Evolutionary conservation across 139 green algal species (phyloP).

Genomic region (Spirogloea muscicola): DNA sequence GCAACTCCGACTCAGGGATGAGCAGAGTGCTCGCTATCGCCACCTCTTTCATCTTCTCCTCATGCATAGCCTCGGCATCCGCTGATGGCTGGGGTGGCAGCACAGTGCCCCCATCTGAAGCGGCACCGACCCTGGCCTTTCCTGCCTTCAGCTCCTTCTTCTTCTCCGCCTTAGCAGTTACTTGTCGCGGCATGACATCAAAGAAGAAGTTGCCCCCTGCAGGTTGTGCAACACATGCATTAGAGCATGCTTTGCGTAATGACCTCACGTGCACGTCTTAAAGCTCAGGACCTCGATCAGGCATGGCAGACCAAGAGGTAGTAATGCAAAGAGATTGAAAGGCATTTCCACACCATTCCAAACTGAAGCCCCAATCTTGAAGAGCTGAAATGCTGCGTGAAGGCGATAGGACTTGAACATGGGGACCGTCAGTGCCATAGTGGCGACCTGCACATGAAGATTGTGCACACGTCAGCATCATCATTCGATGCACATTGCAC

Average conservation of each 20-base stretch:
- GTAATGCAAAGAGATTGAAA: neutral
- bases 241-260: neutral
- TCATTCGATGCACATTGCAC: neutral
- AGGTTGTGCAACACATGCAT: too few relatives aligned
- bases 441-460: slow-evolving; percentile 26
- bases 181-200: slow-evolving; percentile 37
- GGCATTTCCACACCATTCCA: slow-evolving; percentile 30
- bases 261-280: neutral
- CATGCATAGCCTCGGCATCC: too few relatives aligned
- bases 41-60: too few relatives aligned
- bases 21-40: too few relatives aligned
- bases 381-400: slow-evolving; percentile 35
- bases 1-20: too few relatives aligned
- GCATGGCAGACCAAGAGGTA: neutral
- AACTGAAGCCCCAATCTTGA: slow-evolving; percentile 34
- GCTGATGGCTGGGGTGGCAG: too few relatives aligned
- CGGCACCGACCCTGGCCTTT: too few relatives aligned
- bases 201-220: slow-evolving; percentile 42
- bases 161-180: slow-evolving; percentile 36
- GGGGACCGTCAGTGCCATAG: slow-evolving; percentile 36
- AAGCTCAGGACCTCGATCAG: neutral
- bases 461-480: neutral
- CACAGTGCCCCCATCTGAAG: too few relatives aligned
- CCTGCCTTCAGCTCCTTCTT: slow-evolving; percentile 17
- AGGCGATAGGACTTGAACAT: slow-evolving; percentile 41